A percentile compares a stretch with the other conserved stretches of the same genome.
These are phyloP conservation scores for Amanita inopinata DNA, from an alignment of 768 basidiomycete species.

Conservation along the genomic window DNA sequence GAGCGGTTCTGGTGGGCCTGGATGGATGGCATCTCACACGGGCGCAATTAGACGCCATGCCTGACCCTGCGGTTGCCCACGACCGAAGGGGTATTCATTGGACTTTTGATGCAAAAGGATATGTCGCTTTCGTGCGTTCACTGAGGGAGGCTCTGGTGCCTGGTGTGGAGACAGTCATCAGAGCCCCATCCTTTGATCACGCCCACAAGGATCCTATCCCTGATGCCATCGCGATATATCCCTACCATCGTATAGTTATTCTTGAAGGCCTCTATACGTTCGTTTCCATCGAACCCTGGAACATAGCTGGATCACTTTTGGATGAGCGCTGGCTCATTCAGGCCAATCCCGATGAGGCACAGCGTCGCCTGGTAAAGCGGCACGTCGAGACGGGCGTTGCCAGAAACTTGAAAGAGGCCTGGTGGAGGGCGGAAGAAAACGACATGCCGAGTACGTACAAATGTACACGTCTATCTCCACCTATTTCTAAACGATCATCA, in stretches of 20 bases:
- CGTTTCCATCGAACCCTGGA: conserved; percentile 68
- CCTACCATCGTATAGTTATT: conserved; percentile 67
- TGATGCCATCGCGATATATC: conserved; percentile 45
- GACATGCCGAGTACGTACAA: conserved; percentile 57
- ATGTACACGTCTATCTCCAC: conserved; percentile 3
- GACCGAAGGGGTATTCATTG: conserved; percentile 81
- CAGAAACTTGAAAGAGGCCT: conserved; percentile 50
- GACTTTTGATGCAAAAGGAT: conserved; percentile 79
- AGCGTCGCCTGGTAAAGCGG: conserved; percentile 50
- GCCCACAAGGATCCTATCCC: conserved; percentile 76
- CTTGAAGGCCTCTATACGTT: conserved; percentile 89
- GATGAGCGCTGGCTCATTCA: conserved; percentile 77
- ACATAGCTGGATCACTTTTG: conserved; percentile 46
- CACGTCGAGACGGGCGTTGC: conserved; percentile 77
- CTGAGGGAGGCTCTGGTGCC: conserved; percentile 30
- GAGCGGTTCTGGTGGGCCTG: conserved; percentile 63
- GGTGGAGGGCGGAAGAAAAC: conserved; percentile 66
- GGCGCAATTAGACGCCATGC: conserved; percentile 63
- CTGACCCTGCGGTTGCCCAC: conserved; percentile 69
- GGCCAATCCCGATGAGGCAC: conserved; percentile 45
- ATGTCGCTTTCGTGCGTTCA: conserved; percentile 53
- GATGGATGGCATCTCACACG: conserved; percentile 93
- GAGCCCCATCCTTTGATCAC: conserved; percentile 82
- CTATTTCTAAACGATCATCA: not conserved
- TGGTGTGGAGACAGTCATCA: conserved; percentile 24